Evolutionary conservation across 441 rosid species (phyloP), one percentile per base, ranked within the genome.

Genomic region (Capsella rubella): DNA sequence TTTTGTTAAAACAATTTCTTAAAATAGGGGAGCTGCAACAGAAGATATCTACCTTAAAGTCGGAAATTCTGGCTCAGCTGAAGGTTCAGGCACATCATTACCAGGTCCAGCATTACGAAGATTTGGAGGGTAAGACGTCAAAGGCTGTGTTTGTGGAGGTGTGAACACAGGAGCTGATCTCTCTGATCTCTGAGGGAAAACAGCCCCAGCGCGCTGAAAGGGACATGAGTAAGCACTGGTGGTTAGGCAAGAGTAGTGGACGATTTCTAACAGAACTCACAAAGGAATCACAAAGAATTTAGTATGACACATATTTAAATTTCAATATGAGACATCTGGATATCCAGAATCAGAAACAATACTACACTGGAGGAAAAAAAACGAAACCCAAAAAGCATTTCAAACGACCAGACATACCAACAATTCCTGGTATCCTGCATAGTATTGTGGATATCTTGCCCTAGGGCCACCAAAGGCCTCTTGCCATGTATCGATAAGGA

Each of bases 361-460:
- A 50, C 14, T 66, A 2, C 39, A 52, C 46, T 34, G 40, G 42
- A 51, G 53, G 37, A 49, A 59, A 45, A 43, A 27, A 72, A 62
- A 5, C 9, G 15, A 43, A 43, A 11, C 54, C 42, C 42, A 31
- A 15, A 40, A 28, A 29, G 2, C 6, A 15, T 46, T 29, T 45
- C 54, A 46, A 47, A 63, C 67, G 3, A 63, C 37, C 37, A 79
- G 51, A 78, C 89, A 27, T 89, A 96, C 99, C 99, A 93, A 75
- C 82, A 96, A 85, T 82, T 96, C 99, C 80, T 91, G 98, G 82
- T 93, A 96, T 78, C 92, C 97, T 40, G 89, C 87, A 85, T 84
- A 91, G 78, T 91, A 96, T 77, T 96, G 99, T 50, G 98, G 97
- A 90, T 90, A 90, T 88, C 97, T 91, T 67, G 98, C 90, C 79